These are phyloP conservation scores for Coccomyxa subellipsoidea DNA, from an alignment of 163 green algal species.

Conservation along the genomic window DNA sequence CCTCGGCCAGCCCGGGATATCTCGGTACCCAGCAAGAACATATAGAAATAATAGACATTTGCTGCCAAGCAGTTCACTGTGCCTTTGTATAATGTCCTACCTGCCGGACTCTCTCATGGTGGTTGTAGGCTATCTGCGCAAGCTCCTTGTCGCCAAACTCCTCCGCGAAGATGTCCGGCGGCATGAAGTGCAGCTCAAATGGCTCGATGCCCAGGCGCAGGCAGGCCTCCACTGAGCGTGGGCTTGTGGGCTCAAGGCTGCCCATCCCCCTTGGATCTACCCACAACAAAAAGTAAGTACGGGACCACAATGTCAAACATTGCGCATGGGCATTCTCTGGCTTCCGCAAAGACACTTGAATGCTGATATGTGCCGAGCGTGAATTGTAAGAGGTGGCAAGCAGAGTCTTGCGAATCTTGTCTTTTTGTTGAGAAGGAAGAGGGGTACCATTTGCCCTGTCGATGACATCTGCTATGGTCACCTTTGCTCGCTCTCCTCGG, in stretches of 20 bases:
- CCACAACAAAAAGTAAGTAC: too few species aligned
- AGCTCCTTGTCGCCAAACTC: conserved; percentile 58
- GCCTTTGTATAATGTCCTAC: conserved; percentile 16
- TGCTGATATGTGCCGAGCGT: too few species aligned
- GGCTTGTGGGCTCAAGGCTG: conserved; percentile 57
- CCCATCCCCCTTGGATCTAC: conserved; percentile 48
- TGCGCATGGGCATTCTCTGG: too few species aligned
- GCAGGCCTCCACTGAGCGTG: conserved; percentile 76
- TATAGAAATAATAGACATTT: too few species aligned
- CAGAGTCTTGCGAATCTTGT: too few species aligned
- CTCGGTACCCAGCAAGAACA: too few species aligned
- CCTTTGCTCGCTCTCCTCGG: conserved; percentile 47
- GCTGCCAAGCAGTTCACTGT: neutral
- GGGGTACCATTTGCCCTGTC: conserved; percentile 67
- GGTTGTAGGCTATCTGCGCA: conserved; percentile 58
- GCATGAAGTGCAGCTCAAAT: conserved; percentile 54
- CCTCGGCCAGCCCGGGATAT: too few species aligned
- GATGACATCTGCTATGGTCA: conserved; percentile 64
- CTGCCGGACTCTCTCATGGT: conserved; percentile 63
- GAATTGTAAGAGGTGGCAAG: too few species aligned
- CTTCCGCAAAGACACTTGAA: too few species aligned
- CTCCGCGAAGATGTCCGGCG: conserved; percentile 45
- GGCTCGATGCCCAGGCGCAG: conserved; percentile 80
- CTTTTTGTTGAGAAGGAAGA: too few species aligned
- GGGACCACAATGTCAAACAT: too few species aligned